Evolutionary conservation across 164 flowering plant species (phyloP).

Genomic region (Piper longum): DNA sequence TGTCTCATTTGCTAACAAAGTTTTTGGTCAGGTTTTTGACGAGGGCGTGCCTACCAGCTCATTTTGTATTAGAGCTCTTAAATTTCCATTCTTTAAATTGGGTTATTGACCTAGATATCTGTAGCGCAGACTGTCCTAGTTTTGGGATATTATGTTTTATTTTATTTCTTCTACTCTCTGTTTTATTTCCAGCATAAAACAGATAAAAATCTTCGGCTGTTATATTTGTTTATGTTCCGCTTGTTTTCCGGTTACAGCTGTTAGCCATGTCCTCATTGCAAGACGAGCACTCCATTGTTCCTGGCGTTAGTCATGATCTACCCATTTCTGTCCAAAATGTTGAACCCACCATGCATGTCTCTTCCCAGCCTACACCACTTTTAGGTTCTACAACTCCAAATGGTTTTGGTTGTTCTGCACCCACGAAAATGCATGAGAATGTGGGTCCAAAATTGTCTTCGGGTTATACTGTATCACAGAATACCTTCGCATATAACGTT

Average conservation of each 20-base stretch:
- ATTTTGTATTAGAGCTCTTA: no score
- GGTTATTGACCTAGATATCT: no score
- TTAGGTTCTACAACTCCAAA: conserved; percentile 9
- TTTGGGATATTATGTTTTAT: no score
- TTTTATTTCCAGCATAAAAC: no score
- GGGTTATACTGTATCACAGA: conserved; percentile 14
- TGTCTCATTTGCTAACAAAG: no score
- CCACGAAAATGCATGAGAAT: conserved; percentile 14
- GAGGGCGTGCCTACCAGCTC: no score
- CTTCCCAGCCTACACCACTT: conserved; percentile 12
- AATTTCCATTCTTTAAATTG: no score
- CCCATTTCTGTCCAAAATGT: neutral
- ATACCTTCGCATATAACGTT: conserved; percentile 22
- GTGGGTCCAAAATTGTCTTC: conserved; percentile 12
- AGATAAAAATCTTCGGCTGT: no score
- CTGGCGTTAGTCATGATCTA: neutral
- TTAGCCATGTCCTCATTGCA: neutral
- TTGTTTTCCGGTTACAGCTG: neutral
- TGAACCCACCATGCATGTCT: conserved; percentile 1
- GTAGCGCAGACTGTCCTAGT: no score
- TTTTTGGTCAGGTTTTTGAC: no score
- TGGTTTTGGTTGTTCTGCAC: conserved; percentile 11
- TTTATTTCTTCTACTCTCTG: no score
- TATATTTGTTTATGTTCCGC: neutral
- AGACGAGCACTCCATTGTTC: neutral